Evolutionary conservation across 768 basidiomycete genomes (phyloP).

Genomic region (Boletus reticulatus): DNA sequence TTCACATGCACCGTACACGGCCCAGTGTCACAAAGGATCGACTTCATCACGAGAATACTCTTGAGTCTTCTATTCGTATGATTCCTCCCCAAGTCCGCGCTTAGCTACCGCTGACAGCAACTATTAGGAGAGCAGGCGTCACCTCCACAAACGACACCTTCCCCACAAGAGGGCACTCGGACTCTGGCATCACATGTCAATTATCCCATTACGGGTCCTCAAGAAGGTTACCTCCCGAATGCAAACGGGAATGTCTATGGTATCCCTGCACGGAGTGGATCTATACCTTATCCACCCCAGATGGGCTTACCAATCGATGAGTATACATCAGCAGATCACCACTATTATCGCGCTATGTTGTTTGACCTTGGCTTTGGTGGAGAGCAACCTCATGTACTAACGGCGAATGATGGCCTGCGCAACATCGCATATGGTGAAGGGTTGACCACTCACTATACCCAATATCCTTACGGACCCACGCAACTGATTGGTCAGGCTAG

Average conservation of each 20-base stretch:
- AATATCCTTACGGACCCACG: slow-evolving; percentile 31
- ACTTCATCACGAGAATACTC: slow-evolving; percentile 40
- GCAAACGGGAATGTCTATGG: slow-evolving; percentile 12
- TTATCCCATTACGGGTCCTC: slow-evolving; percentile 16
- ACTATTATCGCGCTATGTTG: slow-evolving; percentile 76
- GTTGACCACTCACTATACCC: slow-evolving; percentile 34
- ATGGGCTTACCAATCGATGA: slow-evolving; percentile 31
- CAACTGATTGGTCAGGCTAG: slow-evolving; percentile 23
- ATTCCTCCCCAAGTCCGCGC: not conserved
- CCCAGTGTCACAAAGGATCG: slow-evolving; percentile 38
- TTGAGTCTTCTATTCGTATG: slow-evolving; percentile 59
- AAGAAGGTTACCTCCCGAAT: slow-evolving; percentile 20
- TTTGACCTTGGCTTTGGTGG: slow-evolving; percentile 68
- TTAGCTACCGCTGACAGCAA: slow-evolving; percentile 8
- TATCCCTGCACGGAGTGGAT: slow-evolving; percentile 10
- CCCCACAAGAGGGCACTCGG: slow-evolving; percentile 17
- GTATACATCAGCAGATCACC: slow-evolving; percentile 50
- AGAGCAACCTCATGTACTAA: slow-evolving; percentile 26
- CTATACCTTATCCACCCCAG: slow-evolving; percentile 24
- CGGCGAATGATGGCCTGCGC: slow-evolving; percentile 25
- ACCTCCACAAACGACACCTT: slow-evolving; percentile 24
- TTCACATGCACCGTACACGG: slow-evolving; percentile 58
- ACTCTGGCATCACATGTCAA: slow-evolving; percentile 10
- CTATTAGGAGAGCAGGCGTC: slow-evolving; percentile 20
- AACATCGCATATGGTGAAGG: slow-evolving; percentile 31